Base-by-base conservation (phyloP, 345 rosid genomes). In the Hevea brasiliensis region DNA sequence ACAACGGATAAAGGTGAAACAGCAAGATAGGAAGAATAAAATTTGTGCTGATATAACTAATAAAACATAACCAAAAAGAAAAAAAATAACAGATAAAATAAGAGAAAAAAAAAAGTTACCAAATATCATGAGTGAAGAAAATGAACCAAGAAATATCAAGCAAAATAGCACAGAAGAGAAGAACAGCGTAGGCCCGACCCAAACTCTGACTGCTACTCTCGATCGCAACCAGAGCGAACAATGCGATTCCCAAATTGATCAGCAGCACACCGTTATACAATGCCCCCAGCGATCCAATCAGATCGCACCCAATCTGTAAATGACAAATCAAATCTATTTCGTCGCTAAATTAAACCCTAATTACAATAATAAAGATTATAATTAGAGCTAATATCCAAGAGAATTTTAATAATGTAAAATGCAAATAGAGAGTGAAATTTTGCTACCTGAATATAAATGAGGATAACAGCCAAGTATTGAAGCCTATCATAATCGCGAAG, bases 271-370 rank as follows among this genome's bases (percentile, higher is more conserved):
- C 98, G 61, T 89, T 94, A 88, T 88, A 90, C 77, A 86, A 84
- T 72, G 98, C 96, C 3, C 98, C 97, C 2, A 91, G 80, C 13
- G 97, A 90, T 82, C 98, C 97, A 64, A 92, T 84, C 80, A 94
- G 73, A 8, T 97, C 90, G 76, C 97, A 90, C 3, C 90, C 96
- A 78, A 92, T 92, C 96, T 72, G 21, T 50, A 24, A 26, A 60
- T 20, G 11, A 40, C 8, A 55, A 21, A 17, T 41, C 41, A 44
- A 50, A 50, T 50, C n/a, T 18, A 50, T 50, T 48, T 48, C 54
- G 2, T 5, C 1, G 17, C 14, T 50, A 50, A 48, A 50, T 50
- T 50, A 50, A 50, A 15, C 55, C 55, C 55, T 50, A 50, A 50
- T 50, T 17, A 3, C n/a, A 50, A 50, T 17, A 50, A 50, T 3